These are phyloP conservation scores for Mycena chlorophos DNA, from an alignment of 768 basidiomycete genomes.

Conservation along the genomic window DNA sequence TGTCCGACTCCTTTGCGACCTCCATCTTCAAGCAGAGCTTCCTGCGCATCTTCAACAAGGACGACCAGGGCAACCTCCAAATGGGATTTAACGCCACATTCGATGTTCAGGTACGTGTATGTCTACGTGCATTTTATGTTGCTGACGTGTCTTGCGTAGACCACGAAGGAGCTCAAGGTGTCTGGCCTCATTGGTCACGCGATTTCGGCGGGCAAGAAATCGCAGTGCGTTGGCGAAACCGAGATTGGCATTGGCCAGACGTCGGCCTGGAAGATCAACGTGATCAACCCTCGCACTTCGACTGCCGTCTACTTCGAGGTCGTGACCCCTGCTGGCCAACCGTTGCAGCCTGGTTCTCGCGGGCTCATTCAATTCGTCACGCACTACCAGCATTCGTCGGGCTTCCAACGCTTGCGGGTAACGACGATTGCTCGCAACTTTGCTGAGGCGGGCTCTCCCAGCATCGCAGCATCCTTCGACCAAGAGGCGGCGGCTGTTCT, in stretches of 20 bases:
- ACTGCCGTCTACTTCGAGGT: conserved; percentile 97
- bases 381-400: conserved; percentile 96
- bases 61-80: conserved; percentile 85
- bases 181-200: conserved; percentile 97
- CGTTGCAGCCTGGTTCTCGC: conserved; percentile 83
- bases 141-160: conserved; percentile 47
- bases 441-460: conserved; percentile 94
- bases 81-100: conserved; percentile 99
- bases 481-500: conserved; percentile 97
- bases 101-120: conserved; percentile 78
- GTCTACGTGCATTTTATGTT: neutral
- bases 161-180: conserved; percentile 97
- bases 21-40: conserved; percentile 99
- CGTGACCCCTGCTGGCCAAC: conserved; percentile 94
- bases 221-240: conserved; percentile 94
- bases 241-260: conserved; percentile 99
- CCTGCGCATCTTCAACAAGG: conserved; percentile 89
- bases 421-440: conserved; percentile 98
- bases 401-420: conserved; percentile 94
- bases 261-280: conserved; percentile 97
- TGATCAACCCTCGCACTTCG: conserved; percentile 83
- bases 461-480: conserved; percentile 91
- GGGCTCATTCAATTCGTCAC: conserved; percentile 98
- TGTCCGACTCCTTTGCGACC: conserved; percentile 95
- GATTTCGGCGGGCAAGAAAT: conserved; percentile 96